phyloP scores from a whole-genome alignment of 2,329 filamentous ascomycete genomes.

The Sporothrix sp. region DNA sequence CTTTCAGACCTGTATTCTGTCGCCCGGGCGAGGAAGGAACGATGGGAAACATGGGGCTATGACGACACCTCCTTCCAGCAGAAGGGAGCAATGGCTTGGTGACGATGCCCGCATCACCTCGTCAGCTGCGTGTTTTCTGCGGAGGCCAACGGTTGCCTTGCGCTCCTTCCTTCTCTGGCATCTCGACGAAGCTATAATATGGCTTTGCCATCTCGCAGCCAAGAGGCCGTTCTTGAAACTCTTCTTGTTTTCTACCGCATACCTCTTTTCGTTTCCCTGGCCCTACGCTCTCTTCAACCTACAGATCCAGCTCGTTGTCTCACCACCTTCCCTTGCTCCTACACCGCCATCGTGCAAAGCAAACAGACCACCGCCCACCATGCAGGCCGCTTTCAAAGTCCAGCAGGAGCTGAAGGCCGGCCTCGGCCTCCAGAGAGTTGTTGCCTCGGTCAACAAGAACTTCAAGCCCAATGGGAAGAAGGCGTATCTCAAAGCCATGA shows the following conservation, averaged over 20 bases:
- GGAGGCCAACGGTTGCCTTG: neutral
- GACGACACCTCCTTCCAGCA: constrained; percentile 3
- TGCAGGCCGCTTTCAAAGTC: constrained; percentile 27
- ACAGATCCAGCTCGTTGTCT: neutral
- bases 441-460: constrained; percentile 46
- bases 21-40: neutral
- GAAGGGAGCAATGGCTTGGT: neutral
- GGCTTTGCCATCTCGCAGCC: neutral
- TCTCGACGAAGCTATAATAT: neutral
- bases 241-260: neutral
- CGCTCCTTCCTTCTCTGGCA: neutral
- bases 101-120: neutral
- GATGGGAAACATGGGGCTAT: neutral
- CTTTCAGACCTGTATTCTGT: too few species aligned
- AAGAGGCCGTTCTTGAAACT: neutral
- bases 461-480: constrained; percentile 51
- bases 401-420: constrained; percentile 29
- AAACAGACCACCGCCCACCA: constrained; percentile 15
- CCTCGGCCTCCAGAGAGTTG: constrained; percentile 35
- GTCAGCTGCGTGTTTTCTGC: neutral
- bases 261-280: neutral
- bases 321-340: neutral
- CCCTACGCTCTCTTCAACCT: neutral
- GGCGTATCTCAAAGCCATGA: constrained; percentile 51
- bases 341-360: neutral